These are phyloP conservation scores for Crithidia mellificae DNA, from an alignment of 208 protist species.

Conservation along the genomic window DNA sequence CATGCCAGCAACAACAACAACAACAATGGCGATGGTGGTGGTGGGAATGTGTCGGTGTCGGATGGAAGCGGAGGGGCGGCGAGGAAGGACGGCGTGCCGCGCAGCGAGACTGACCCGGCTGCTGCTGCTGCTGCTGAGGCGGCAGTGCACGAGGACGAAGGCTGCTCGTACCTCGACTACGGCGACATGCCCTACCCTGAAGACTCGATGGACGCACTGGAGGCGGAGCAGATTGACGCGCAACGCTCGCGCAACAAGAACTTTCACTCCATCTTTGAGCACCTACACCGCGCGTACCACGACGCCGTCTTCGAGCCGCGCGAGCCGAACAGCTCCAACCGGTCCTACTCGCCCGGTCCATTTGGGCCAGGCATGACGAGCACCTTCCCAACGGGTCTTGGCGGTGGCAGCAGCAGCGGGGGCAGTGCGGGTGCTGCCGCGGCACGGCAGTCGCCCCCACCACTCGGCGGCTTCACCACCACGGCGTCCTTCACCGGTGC, in stretches of 20 bases:
- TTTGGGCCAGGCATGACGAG: background rate
- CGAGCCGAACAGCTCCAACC: background rate
- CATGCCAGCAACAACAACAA: background rate
- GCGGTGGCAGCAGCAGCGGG: background rate
- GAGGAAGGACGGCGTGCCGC: background rate
- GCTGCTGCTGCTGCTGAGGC: too few relatives aligned
- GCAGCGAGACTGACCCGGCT: background rate
- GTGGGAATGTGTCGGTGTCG: background rate
- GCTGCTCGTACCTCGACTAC: slow-evolving; percentile 50
- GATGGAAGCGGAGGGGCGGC: background rate
- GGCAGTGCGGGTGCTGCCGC: too few relatives aligned
- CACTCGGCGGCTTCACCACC: slow-evolving; percentile 13
- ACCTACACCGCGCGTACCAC: slow-evolving; percentile 46
- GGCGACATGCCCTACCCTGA: slow-evolving; percentile 15
- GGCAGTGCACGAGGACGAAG: slow-evolving; percentile 20
- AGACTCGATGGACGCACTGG: slow-evolving; percentile 32
- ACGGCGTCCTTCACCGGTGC: slow-evolving; percentile 13
- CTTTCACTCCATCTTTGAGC: slow-evolving; percentile 56
- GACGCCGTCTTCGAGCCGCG: slow-evolving; percentile 32
- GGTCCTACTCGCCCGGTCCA: background rate
- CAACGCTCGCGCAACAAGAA: slow-evolving; percentile 41
- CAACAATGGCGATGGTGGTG: too few relatives aligned
- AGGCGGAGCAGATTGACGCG: slow-evolving; percentile 39
- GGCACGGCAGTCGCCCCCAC: slow-evolving; percentile 9
- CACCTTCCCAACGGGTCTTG: background rate